phyloP scores from a whole-genome alignment of 495 filamentous ascomycete genomes.

The Immersiella caudata region DNA sequence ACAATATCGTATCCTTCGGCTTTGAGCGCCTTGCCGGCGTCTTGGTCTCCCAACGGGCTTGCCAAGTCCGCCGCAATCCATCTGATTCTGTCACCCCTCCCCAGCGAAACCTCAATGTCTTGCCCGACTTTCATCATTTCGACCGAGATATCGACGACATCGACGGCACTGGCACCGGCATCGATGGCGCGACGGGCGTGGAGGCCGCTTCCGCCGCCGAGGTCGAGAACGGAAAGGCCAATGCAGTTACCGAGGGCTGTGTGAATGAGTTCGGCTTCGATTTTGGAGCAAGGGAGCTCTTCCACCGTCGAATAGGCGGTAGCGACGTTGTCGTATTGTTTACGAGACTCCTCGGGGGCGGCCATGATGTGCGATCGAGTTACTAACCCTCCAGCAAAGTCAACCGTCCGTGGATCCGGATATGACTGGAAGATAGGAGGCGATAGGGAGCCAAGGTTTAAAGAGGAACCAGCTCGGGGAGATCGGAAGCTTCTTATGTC shows the following conservation, averaged over 20 bases:
- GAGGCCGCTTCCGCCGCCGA: conserved; percentile 42
- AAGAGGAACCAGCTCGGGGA: too few relatives aligned
- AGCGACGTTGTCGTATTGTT: background rate
- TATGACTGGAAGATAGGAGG: background rate
- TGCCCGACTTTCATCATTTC: conserved; percentile 33
- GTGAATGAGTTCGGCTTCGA: background rate
- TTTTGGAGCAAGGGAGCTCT: background rate
- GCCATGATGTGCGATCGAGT: too few relatives aligned
- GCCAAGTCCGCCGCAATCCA: conserved; percentile 32
- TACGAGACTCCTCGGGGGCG: background rate
- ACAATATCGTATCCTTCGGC: conserved; percentile 36
- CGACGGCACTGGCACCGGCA: conserved; percentile 32
- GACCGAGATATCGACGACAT: conserved; percentile 38
- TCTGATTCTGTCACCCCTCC: background rate
- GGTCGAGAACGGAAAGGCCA: conserved; percentile 38
- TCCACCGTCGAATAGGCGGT: background rate
- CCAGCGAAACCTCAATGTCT: conserved; percentile 6
- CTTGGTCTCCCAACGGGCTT: conserved; percentile 26
- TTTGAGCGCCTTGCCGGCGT: background rate
- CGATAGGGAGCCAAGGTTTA: too few relatives aligned
- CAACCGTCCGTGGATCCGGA: too few relatives aligned
- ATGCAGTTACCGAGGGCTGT: conserved; percentile 31
- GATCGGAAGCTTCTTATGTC: too few relatives aligned
- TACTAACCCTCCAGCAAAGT: too few relatives aligned
- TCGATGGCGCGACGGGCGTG: conserved; percentile 34